Base-by-base conservation (phyloP, 176 grass and related monocot species). In the Saccharum officinarum region DNA sequence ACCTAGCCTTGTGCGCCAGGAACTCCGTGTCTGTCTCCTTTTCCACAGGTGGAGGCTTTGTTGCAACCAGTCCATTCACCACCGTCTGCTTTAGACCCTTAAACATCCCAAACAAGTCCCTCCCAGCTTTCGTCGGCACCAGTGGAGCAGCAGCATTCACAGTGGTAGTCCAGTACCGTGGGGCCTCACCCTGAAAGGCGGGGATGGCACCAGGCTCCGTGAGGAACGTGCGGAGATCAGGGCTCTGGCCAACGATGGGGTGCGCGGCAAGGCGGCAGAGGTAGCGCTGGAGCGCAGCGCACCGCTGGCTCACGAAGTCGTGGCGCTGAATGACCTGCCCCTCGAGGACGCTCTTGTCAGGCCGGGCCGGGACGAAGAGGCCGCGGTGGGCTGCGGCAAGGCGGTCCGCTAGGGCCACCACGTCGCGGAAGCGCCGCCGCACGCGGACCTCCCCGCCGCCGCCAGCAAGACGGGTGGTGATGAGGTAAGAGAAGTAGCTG, bases 341-440 rank as follows among this genome's bases (percentile, higher is more conserved):
- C 87, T 98, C 96, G 30, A 98, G 89, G 61, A 98, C 80, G 83
- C 94, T 94, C 79, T 97, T 97, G 87, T 97, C 94, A 50, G 94
- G 92, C 17, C 94, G 77, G 22, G 92, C 85, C 23, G 92, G 92
- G 46, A 94, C 55, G 73, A 97, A 94, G 49, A 92, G 86, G 25
- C 94, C 89, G 2, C 85, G 87, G 87, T 94, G 89, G 14, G 85
- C 77, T 13, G 88, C 92, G 13, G 89, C 85, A 25, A 97, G 77
- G 66, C 87, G 87, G 83, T 94, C 92, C 18, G 92, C 94, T 0
- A 94, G 94, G 31, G 87, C 69, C 22, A 96, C 91, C 20, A 96
- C 94, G 71, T 93, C 94, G 20, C 94, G 91, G 75, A 96, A 96
- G 67, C 94, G 94, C 75, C 95, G 86, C 64, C 95, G 87, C 38